Evolutionary conservation across 176 grass and related monocot species (phyloP).

Genomic region (Triticum dicoccoides): DNA sequence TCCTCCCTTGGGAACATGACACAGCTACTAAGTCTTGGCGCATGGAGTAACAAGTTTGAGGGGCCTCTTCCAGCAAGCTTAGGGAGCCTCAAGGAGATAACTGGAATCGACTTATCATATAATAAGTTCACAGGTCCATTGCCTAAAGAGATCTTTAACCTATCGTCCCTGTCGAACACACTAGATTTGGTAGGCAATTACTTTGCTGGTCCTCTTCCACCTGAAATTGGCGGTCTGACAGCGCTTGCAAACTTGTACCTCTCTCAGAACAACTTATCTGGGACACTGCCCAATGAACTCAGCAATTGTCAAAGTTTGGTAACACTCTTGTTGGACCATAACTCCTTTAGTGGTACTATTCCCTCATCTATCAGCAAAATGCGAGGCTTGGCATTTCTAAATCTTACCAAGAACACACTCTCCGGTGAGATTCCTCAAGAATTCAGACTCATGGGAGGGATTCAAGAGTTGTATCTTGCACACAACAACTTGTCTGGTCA

Average conservation of each 20-base stretch:
- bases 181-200: slow-evolving; percentile 35
- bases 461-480: slow-evolving; percentile 43
- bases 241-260: slow-evolving; percentile 25
- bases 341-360: slow-evolving; percentile 39
- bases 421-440: slow-evolving; percentile 45
- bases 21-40: not conserved
- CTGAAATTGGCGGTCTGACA: slow-evolving; percentile 22
- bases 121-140: slow-evolving; percentile 20
- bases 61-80: slow-evolving; percentile 22
- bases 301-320: slow-evolving; percentile 40
- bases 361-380: slow-evolving; percentile 38
- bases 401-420: slow-evolving; percentile 38
- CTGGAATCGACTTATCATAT: not conserved
- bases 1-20: slow-evolving; percentile 32
- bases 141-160: slow-evolving; percentile 6
- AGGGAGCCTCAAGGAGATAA: slow-evolving; percentile 12
- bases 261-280: slow-evolving; percentile 24
- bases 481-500: slow-evolving; percentile 42
- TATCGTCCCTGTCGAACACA: slow-evolving; percentile 2
- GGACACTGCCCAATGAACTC: slow-evolving; percentile 1
- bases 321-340: slow-evolving; percentile 38
- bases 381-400: slow-evolving; percentile 24
- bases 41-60: slow-evolving; percentile 11
- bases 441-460: slow-evolving; percentile 32
- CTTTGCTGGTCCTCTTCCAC: slow-evolving; percentile 40